Base-by-base conservation (phyloP, 148 eudicot genomes). In the Limonium bicolor region DNA sequence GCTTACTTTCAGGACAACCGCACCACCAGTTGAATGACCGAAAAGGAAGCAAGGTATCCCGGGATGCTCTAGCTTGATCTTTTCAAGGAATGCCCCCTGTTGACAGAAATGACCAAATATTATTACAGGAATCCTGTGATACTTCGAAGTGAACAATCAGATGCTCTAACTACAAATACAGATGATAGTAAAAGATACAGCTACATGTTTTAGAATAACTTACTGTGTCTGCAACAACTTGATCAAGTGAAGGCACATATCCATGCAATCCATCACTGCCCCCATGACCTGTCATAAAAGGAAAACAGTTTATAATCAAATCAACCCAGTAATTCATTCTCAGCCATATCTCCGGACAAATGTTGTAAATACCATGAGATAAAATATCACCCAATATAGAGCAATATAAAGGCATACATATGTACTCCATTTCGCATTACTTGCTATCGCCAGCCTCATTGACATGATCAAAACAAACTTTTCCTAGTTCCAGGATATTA, bases 241-340 rank as follows among this genome's bases (percentile, higher is more conserved):
- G 80, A 54, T 86, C 95, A 66, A 86, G 79, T 32, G 95, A 86
- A 50, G 92, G 95, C 34, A 86, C 95, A 52, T 77, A 86, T 48
- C 95, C 95, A 58, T 86, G 95, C 37, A 86, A 53, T 49, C 95
- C 95, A 62, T 86, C 95, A 66, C 95, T 86, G 22, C 95, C 92
- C 33, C 95, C 95, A 56, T 86, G 95, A 60, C 95, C 95, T 86
- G 38, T 39, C 41, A 50, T 29, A 45, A 7, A 28, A 51, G 24
- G 29, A 6, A n/a, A 20, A 44, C 5, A 13, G 16, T 20, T 13
- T 8, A 38, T 13, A 38, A 6, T 38, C 8, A 20, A 2, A 13
- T 9, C 14, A 13, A 38, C 18, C 8, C 19, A 7, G 14, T 2
- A 2, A 1, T 38, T 9, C 9, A 38, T 2, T 12, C 7, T 9